Evolutionary conservation across 495 filamentous ascomycete genomes (phyloP).

Genomic region (Xylaria acuta): DNA sequence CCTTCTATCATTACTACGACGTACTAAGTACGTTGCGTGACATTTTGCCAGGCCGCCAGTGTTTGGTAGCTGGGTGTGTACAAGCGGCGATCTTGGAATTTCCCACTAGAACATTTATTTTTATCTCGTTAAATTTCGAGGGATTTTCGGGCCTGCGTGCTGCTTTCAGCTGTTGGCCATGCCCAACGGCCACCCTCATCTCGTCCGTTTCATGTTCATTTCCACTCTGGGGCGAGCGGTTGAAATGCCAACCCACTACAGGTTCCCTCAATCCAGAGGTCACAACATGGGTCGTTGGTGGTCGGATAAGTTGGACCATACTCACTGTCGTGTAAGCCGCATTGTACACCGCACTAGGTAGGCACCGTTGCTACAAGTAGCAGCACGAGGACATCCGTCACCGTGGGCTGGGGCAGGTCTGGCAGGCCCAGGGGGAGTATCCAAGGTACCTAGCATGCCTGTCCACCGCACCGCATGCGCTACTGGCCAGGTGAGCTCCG

Average conservation of each 20-base stretch:
- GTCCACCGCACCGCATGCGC: background rate
- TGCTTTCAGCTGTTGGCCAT: slow-evolving; percentile 26
- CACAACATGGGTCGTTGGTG: background rate
- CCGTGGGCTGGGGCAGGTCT: background rate
- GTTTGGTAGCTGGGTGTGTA: slow-evolving; percentile 7
- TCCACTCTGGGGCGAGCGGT: background rate
- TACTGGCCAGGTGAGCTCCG: slow-evolving; percentile 28
- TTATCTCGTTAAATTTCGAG: slow-evolving; percentile 26
- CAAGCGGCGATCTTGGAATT: slow-evolving; percentile 14
- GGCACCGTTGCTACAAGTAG: background rate
- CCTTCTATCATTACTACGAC: slow-evolving; percentile 20
- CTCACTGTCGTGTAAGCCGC: slow-evolving; percentile 2
- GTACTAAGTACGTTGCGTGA: slow-evolving; percentile 1
- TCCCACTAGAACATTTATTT: slow-evolving; percentile 28
- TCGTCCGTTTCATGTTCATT: slow-evolving; percentile 26
- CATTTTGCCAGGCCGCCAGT: slow-evolving; percentile 17
- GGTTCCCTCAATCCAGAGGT: slow-evolving; percentile 12
- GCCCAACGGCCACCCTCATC: slow-evolving; percentile 24
- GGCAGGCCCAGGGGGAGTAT: background rate
- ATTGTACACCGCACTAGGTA: background rate
- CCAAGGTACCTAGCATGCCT: background rate
- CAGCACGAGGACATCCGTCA: slow-evolving; percentile 4
- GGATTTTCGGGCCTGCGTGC: slow-evolving; percentile 12
- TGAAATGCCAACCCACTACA: slow-evolving; percentile 7
- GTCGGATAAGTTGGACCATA: background rate